phyloP scores from a whole-genome alignment of 352 stramenopile species.

The Phytophthora aleatoria region DNA sequence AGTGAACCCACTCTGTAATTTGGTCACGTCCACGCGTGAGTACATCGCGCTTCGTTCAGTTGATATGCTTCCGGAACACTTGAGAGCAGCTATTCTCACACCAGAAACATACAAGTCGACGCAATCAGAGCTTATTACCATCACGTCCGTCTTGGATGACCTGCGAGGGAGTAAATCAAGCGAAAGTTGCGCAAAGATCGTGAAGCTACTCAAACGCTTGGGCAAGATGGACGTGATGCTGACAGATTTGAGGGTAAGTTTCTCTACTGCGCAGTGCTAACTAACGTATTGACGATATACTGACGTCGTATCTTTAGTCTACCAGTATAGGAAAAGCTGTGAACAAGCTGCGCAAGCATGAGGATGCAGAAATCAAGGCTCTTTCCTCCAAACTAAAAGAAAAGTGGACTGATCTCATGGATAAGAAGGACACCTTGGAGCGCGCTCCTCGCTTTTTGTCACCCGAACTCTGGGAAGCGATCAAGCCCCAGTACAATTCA shows the following conservation, averaged over 20 bases:
- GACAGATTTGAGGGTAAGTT: constrained; percentile 73
- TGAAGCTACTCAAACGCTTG: constrained; percentile 70
- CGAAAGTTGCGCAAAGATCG: constrained; percentile 43
- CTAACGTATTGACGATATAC: constrained; percentile 1
- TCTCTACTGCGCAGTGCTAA: not conserved
- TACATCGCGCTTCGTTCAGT: constrained; percentile 85
- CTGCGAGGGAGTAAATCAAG: constrained; percentile 41
- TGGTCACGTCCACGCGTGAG: constrained; percentile 81
- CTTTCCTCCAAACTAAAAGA: constrained; percentile 63
- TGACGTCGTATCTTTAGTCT: constrained; percentile 41
- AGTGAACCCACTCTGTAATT: constrained; percentile 73
- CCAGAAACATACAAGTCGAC: constrained; percentile 82
- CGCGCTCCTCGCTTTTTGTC: constrained; percentile 64
- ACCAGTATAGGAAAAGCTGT: constrained; percentile 88
- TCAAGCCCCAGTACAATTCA: constrained; percentile 83
- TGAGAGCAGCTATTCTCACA: constrained; percentile 79
- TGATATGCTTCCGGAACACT: constrained; percentile 82
- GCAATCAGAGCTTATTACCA: constrained; percentile 72
- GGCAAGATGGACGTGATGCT: constrained; percentile 76
- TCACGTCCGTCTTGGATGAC: constrained; percentile 66
- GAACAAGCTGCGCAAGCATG: constrained; percentile 86
- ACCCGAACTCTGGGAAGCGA: constrained; percentile 67
- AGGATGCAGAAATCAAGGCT: constrained; percentile 51
- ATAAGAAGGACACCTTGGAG: constrained; percentile 64
- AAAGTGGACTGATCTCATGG: constrained; percentile 83